These are phyloP conservation scores for Globisporangium lucens DNA, from an alignment of 352 stramenopile genomes.

Conservation along the genomic window DNA sequence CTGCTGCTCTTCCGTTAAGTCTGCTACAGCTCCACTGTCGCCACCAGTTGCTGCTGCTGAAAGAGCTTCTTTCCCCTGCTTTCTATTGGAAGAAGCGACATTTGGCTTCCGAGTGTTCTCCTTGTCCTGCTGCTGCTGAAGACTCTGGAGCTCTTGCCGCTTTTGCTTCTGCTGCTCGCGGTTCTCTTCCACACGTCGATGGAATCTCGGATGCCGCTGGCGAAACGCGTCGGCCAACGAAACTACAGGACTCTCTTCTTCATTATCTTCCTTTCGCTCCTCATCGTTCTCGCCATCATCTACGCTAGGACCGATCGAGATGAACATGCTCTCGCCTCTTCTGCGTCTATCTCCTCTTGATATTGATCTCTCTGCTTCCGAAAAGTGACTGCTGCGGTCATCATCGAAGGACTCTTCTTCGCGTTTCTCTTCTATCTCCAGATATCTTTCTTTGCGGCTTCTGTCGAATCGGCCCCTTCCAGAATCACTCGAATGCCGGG, in stretches of 20 bases:
- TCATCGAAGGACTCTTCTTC: slow-evolving; percentile 13
- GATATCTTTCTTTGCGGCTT: not conserved
- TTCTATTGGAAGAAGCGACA: not conserved
- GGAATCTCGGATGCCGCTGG: slow-evolving; percentile 53
- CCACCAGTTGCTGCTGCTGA: not conserved
- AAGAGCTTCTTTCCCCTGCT: not conserved
- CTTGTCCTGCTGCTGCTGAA: slow-evolving; percentile 12
- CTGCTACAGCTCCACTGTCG: not conserved
- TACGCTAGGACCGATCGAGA: not conserved
- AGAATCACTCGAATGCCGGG: not conserved
- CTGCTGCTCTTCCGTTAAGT: slow-evolving; percentile 21
- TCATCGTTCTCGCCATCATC: slow-evolving; percentile 1
- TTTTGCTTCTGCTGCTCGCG: slow-evolving; percentile 31
- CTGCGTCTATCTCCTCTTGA: not conserved
- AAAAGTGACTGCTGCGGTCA: slow-evolving; percentile 9
- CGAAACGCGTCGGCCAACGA: slow-evolving; percentile 66
- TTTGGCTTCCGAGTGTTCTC: slow-evolving; percentile 12
- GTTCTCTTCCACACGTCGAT: slow-evolving; percentile 23
- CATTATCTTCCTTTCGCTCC: not conserved
- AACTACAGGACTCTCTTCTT: not conserved
- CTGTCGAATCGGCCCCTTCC: not conserved
- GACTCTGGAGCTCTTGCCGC: slow-evolving; percentile 20
- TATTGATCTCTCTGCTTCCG: not conserved
- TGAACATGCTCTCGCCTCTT: slow-evolving; percentile 6
- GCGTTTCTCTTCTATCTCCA: slow-evolving; percentile 28